Evolutionary conservation across 2,329 filamentous ascomycete genomes (phyloP).

Genomic region (Trichoderma semiorbis): DNA sequence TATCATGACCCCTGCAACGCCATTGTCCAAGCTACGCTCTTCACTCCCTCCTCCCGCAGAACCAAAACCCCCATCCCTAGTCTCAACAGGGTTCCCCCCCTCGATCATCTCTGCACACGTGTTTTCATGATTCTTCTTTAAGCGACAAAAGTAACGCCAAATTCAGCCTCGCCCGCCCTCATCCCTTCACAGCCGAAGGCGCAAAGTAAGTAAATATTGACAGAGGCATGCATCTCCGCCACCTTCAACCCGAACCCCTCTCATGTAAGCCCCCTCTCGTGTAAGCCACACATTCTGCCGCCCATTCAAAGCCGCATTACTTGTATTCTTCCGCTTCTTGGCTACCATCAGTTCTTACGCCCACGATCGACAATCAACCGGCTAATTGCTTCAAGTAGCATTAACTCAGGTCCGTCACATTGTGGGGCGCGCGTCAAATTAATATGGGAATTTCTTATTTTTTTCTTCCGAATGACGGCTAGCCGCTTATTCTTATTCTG

Average conservation of each 20-base stretch:
- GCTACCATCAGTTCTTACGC: neutral
- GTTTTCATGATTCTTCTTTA: neutral
- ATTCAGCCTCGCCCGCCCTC: neutral
- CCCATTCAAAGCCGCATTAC: neutral
- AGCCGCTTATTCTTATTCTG: neutral
- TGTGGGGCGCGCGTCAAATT: neutral
- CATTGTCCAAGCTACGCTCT: neutral
- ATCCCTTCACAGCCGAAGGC: neutral
- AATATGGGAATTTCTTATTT: neutral
- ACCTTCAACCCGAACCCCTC: neutral
- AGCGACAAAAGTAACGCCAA: neutral
- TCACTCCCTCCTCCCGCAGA: neutral
- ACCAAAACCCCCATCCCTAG: neutral
- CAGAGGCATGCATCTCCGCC: neutral
- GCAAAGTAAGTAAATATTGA: neutral
- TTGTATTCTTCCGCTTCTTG: neutral
- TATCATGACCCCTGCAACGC: neutral
- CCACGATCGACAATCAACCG: conserved; percentile 8
- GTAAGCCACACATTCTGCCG: neutral
- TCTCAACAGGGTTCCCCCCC: neutral
- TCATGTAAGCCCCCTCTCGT: neutral
- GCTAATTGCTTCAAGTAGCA: neutral
- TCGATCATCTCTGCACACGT: neutral
- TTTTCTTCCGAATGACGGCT: neutral
- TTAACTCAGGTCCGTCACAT: neutral